Evolutionary conservation across 2,329 filamentous ascomycete genomes (phyloP).

Genomic region (Tolypocladium pustulatum): DNA sequence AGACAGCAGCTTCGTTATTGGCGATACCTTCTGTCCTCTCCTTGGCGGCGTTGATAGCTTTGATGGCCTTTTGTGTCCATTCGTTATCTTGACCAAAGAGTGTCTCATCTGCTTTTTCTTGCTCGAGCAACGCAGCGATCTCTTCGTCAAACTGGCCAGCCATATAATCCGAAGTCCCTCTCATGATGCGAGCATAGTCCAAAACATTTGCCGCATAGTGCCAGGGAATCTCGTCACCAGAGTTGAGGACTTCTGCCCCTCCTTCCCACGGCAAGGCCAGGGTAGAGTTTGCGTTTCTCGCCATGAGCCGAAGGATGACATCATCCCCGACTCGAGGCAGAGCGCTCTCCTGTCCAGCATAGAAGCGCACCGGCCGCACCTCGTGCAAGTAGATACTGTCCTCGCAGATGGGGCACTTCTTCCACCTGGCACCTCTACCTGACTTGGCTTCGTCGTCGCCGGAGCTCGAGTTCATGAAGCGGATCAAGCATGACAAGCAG

Average conservation of each 20-base stretch:
- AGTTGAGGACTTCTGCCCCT: constrained; percentile 54
- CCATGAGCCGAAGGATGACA: constrained; percentile 79
- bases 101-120: constrained; percentile 81
- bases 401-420: constrained; percentile 94
- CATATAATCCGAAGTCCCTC: constrained; percentile 86
- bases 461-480: constrained; percentile 83
- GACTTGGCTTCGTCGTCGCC: constrained; percentile 57
- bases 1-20: constrained; percentile 9
- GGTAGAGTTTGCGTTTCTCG: constrained; percentile 69
- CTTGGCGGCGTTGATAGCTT: constrained; percentile 62
- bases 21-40: constrained; percentile 52
- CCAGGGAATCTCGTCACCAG: constrained; percentile 79
- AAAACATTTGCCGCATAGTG: constrained; percentile 87
- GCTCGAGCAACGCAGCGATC: constrained; percentile 59
- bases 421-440: constrained; percentile 69
- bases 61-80: constrained; percentile 80
- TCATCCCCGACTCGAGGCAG: constrained; percentile 77
- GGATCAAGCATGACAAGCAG: constrained; percentile 83
- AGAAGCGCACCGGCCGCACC: constrained; percentile 81
- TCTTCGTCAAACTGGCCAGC: constrained; percentile 68
- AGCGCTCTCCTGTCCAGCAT: constrained; percentile 75
- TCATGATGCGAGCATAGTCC: constrained; percentile 94
- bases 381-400: constrained; percentile 91
- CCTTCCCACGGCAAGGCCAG: constrained; percentile 80
- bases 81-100: constrained; percentile 89